Percentiles rank a stretch among this genome's conserved stretches.
phyloP scores from a whole-genome alignment of 495 filamentous ascomycete genomes.

The Neurospora hispaniola region DNA sequence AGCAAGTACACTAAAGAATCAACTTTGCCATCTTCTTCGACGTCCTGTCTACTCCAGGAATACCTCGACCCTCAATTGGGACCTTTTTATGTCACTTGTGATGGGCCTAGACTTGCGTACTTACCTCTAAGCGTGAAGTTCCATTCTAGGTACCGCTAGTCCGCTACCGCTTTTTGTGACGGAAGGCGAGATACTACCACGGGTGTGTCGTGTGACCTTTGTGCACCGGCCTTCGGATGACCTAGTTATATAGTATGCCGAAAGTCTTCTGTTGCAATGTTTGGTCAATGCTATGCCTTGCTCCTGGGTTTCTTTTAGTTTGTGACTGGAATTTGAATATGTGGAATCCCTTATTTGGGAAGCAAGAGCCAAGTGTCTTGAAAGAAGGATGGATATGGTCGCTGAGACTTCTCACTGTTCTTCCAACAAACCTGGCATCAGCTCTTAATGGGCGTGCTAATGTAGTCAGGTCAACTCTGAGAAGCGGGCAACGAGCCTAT shows the following conservation, averaged over 20 bases:
- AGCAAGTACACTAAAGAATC: neutral
- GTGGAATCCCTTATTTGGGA: neutral
- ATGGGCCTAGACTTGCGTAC: too few species aligned
- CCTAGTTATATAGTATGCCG: neutral
- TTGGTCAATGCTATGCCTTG: neutral
- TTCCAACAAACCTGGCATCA: neutral
- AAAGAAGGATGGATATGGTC: neutral
- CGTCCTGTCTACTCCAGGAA: neutral
- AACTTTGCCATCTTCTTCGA: neutral
- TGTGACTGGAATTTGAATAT: neutral
- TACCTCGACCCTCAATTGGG: too few species aligned
- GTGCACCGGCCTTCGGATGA: neutral
- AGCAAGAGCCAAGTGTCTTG: neutral
- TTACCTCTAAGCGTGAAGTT: neutral
- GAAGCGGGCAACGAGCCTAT: neutral
- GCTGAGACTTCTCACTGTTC: neutral
- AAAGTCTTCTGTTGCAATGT: neutral
- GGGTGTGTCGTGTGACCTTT: neutral
- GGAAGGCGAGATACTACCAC: neutral
- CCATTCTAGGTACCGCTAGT: neutral
- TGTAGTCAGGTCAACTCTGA: neutral
- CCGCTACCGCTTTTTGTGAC: too few species aligned
- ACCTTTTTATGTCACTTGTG: neutral
- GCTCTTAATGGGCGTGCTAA: neutral
- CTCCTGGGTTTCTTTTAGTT: neutral